These are phyloP conservation scores for Backusella westeae DNA, from an alignment of 192 early-diverging fungal species.

Conservation along the genomic window DNA sequence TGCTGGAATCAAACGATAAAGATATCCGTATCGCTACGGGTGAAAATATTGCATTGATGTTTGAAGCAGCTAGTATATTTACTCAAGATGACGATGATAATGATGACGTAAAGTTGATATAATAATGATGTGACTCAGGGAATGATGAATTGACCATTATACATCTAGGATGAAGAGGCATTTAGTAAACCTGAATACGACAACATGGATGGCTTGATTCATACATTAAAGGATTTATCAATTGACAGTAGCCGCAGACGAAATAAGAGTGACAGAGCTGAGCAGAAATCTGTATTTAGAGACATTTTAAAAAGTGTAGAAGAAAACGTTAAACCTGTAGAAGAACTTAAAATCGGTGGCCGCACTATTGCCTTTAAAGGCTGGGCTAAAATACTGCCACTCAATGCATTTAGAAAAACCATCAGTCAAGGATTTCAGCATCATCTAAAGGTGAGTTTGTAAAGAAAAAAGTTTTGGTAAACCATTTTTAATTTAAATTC, in stretches of 20 bases:
- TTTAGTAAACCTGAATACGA: conserved; percentile 48
- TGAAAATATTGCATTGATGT: conserved; percentile 73
- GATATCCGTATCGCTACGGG: conserved; percentile 67
- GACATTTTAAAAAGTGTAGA: conserved; percentile 66
- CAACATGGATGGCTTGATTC: conserved; percentile 56
- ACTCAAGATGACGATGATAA: conserved; percentile 10
- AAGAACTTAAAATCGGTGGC: conserved; percentile 51
- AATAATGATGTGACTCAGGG: background rate
- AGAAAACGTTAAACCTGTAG: conserved; percentile 43
- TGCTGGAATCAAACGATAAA: conserved; percentile 55
- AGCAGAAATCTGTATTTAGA: conserved; percentile 62
- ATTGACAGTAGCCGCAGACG: conserved; percentile 58
- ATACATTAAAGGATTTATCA: conserved; percentile 49
- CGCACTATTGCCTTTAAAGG: conserved; percentile 50
- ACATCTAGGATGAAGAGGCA: conserved; percentile 37
- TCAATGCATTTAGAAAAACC: conserved; percentile 21
- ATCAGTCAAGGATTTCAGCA: conserved; percentile 26
- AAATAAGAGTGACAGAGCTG: conserved; percentile 51
- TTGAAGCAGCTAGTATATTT: conserved; percentile 50
- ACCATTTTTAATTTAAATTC: background rate
- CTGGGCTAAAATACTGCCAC: conserved; percentile 42
- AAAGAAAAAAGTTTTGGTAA: background rate
- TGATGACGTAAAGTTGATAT: background rate
- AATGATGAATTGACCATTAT: background rate
- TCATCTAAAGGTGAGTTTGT: conserved; percentile 16